Conservation (phyloP, 2,329 filamentous ascomycete species). For the Pseudofabraea citricarpa region DNA sequence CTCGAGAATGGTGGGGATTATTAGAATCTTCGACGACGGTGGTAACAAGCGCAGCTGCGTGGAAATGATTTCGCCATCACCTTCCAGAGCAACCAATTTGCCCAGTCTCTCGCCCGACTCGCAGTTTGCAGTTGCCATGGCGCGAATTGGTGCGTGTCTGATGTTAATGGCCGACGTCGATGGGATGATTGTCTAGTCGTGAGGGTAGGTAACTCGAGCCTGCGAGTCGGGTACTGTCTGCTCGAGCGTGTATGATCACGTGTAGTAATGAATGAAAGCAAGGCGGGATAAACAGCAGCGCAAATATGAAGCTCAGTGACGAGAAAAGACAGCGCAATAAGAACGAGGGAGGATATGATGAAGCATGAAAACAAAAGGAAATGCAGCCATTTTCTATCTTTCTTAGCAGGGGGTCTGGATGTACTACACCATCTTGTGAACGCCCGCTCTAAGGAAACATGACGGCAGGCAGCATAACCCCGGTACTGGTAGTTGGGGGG, state of each 20-base stretch:
- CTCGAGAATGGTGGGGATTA: conserved; percentile 39
- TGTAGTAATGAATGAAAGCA: not conserved
- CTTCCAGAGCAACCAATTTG: conserved; percentile 56
- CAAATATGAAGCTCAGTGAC: not conserved
- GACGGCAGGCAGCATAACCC: not conserved
- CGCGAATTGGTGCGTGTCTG: not conserved
- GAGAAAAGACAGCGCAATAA: not conserved
- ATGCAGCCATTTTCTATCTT: not conserved
- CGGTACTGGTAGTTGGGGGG: not conserved
- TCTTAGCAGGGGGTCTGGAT: not conserved
- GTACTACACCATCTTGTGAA: not conserved
- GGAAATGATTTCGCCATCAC: conserved; percentile 46
- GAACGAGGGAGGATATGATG: not conserved
- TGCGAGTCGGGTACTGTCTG: conserved; percentile 4
- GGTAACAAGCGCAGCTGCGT: conserved; percentile 58
- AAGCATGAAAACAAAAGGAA: not conserved
- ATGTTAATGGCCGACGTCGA: not conserved
- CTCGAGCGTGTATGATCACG: not conserved
- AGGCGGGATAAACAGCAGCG: not conserved
- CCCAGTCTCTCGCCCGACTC: conserved; percentile 27
- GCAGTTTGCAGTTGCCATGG: not conserved
- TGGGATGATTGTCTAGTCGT: not conserved
- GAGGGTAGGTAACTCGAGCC: conserved; percentile 7
- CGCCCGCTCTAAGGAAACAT: not conserved
- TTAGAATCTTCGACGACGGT: conserved; percentile 50